These are phyloP conservation scores for Themeda triandra DNA, from an alignment of 176 grass and related monocot species.

Conservation along the genomic window DNA sequence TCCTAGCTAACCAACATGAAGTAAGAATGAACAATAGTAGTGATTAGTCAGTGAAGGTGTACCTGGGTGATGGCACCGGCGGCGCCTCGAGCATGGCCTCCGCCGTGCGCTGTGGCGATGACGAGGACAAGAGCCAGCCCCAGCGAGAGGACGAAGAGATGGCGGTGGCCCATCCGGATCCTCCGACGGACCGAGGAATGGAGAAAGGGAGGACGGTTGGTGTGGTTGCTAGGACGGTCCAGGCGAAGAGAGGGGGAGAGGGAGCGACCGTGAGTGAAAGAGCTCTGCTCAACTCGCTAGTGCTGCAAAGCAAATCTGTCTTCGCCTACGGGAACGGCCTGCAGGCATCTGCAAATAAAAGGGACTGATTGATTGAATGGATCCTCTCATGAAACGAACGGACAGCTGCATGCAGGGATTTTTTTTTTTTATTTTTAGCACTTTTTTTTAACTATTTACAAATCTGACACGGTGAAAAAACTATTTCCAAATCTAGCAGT, in stretches of 20 bases:
- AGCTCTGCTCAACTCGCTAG: background rate
- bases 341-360: background rate
- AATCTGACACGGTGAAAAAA: no score
- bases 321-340: background rate
- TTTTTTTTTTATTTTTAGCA: no score
- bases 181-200: background rate
- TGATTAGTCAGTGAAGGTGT: background rate
- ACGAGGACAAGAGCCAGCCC: background rate
- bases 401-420: no score
- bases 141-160: background rate
- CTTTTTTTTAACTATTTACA: no score
- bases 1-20: background rate
- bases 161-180: background rate
- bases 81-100: background rate
- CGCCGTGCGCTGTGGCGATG: background rate
- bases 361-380: background rate
- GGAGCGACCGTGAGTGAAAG: background rate
- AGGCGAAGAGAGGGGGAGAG: background rate
- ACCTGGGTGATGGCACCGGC: background rate
- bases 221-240: background rate
- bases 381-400: no score
- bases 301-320: background rate
- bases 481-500: no score
- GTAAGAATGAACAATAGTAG: background rate
- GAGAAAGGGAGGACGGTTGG: background rate